Evolutionary conservation across 2,329 filamentous ascomycete species (phyloP).

Genomic region (Fusarium anguioides): DNA sequence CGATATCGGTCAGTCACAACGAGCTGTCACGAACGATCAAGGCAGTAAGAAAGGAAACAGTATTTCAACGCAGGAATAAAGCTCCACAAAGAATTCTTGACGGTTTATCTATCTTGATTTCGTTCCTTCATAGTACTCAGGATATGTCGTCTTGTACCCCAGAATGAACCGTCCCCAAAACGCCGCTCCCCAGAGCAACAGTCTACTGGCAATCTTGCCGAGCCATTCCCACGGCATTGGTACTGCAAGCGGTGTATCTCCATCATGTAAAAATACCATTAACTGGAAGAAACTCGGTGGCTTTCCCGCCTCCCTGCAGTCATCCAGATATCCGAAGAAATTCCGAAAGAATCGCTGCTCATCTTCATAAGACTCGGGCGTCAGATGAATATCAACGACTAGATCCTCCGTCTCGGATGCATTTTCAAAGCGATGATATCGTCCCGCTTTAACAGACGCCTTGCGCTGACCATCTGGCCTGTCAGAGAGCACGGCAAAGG

Average conservation of each 20-base stretch:
- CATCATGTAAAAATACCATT: constrained; percentile 8
- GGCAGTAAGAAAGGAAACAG: too few species aligned
- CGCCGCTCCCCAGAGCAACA: background rate
- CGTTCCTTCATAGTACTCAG: background rate
- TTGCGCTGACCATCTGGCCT: background rate
- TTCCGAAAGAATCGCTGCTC: constrained; percentile 14
- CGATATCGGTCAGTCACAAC: too few species aligned
- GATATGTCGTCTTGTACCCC: constrained; percentile 1
- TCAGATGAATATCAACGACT: constrained; percentile 2
- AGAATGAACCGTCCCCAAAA: constrained; percentile 4
- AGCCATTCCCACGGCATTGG: constrained; percentile 1
- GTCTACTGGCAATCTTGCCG: background rate
- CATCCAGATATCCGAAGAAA: constrained; percentile 10
- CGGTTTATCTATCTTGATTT: background rate
- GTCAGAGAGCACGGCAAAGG: constrained; percentile 4
- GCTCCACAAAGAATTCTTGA: too few species aligned
- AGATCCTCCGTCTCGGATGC: background rate
- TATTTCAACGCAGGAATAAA: too few species aligned
- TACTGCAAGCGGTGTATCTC: background rate
- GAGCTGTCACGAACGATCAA: too few species aligned
- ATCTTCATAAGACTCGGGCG: constrained; percentile 4
- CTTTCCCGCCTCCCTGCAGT: background rate
- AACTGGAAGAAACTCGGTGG: constrained; percentile 10
- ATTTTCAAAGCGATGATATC: constrained; percentile 18
- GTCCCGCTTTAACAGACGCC: constrained; percentile 4